Conservation (phyloP, 805 yeast species). For the Kazachstania viticola region DNA sequence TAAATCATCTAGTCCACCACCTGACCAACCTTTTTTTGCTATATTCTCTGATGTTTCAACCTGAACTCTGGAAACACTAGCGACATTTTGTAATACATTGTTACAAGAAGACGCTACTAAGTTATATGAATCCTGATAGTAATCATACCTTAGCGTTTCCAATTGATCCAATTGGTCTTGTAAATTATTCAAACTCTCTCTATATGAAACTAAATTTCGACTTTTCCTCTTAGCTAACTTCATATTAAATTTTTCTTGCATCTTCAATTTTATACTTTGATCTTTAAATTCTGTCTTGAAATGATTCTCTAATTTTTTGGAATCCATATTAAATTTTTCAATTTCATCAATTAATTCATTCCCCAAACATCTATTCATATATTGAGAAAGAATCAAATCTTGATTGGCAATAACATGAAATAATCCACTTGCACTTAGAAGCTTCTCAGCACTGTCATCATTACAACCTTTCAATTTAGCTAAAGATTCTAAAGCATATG, state of each 20-base stretch:
- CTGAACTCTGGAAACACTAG: conserved; percentile 64
- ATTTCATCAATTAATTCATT: conserved; percentile 41
- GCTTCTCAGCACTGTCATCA: conserved; percentile 42
- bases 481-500: conserved; percentile 53
- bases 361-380: conserved; percentile 44
- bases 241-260: conserved; percentile 49
- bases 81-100: conserved; percentile 41
- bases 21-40: conserved; percentile 77
- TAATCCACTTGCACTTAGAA: conserved; percentile 63
- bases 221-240: conserved; percentile 47
- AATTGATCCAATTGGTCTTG: conserved; percentile 71
- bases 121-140: conserved; percentile 51
- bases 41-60: conserved; percentile 71
- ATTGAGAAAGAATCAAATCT: conserved; percentile 53
- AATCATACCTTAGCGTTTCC: conserved; percentile 63
- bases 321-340: conserved; percentile 33
- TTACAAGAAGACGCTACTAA: conserved; percentile 53
- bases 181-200: conserved; percentile 51
- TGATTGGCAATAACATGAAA: conserved; percentile 70
- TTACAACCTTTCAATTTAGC: conserved; percentile 55
- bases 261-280: conserved; percentile 41
- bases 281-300: conserved; percentile 44
- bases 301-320: conserved; percentile 36
- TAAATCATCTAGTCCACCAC: conserved; percentile 72
- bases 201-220: conserved; percentile 57